A percentile compares a stretch with the other conserved stretches of the same genome.
Conservation (phyloP, 441 rosid species). For the Melastoma candidum region DNA sequence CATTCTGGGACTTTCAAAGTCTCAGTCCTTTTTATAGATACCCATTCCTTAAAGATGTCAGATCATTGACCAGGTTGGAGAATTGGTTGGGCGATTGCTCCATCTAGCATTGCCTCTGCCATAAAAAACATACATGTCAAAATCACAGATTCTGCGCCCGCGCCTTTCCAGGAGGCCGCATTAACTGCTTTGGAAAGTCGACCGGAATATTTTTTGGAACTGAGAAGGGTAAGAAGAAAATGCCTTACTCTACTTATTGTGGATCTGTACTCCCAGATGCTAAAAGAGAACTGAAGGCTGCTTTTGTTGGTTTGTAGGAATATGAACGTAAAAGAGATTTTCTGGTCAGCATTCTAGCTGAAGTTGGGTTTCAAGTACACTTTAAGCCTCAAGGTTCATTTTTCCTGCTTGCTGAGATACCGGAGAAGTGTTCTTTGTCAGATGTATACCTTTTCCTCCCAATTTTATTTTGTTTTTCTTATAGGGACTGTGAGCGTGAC, state of each 20-base stretch:
- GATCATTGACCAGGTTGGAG: conserved; percentile 44
- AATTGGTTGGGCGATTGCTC: conserved; percentile 67
- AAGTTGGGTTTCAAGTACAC: conserved; percentile 32
- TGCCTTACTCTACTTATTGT: conserved; percentile 1
- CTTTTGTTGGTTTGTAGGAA: conserved; percentile 27
- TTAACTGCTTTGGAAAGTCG: conserved; percentile 43
- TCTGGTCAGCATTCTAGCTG: conserved; percentile 26
- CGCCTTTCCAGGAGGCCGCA: conserved; percentile 68
- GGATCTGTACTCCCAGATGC: neutral
- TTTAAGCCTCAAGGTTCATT: conserved; percentile 54
- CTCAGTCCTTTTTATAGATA: neutral
- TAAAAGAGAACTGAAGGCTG: neutral
- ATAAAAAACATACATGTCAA: conserved; percentile 45
- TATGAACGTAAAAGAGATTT: conserved; percentile 45
- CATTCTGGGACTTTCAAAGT: neutral
- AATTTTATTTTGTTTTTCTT: conserved; percentile 1
- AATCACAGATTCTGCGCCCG: conserved; percentile 55
- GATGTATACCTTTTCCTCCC: conserved; percentile 25
- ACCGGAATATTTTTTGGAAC: conserved; percentile 28
- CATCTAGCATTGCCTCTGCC: conserved; percentile 35
- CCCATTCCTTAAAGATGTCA: neutral
- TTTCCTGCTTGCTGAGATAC: conserved; percentile 50
- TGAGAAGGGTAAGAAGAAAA: conserved; percentile 31
- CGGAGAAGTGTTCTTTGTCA: conserved; percentile 27
- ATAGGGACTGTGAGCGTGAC: neutral